A percentile compares a stretch with the other conserved stretches of the same genome.
These are phyloP conservation scores for Chlamydomonas eustigma DNA, from an alignment of 139 green algal species.

Conservation along the genomic window DNA sequence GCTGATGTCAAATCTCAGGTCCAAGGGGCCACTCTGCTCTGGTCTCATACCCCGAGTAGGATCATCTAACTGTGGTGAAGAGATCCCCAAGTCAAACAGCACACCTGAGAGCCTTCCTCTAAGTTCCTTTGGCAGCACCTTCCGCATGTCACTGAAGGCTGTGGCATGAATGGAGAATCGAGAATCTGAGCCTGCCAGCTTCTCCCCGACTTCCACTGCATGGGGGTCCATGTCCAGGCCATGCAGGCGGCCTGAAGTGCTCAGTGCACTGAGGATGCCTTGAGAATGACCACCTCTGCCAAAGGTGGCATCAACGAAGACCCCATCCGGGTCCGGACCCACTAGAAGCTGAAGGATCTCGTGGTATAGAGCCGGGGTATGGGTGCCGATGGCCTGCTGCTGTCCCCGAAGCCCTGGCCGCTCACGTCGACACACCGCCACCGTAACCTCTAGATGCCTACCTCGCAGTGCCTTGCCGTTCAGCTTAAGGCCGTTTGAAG, in stretches of 20 bases:
- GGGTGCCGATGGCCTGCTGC: not conserved
- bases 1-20: not conserved
- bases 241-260: not conserved
- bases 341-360: not conserved
- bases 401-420: not conserved
- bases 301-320: conserved; percentile 8
- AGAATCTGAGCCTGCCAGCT: not conserved
- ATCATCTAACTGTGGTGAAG: conserved; percentile 1
- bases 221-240: conserved; percentile 5
- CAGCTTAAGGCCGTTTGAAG: not conserved
- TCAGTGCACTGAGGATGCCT: not conserved
- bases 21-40: not conserved
- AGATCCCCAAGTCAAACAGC: conserved; percentile 9
- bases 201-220: not conserved
- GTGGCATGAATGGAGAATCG: not conserved
- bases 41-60: not conserved
- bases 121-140: not conserved
- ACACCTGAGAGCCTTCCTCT: not conserved
- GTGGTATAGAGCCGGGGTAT: not conserved
- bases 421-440: not conserved
- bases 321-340: not conserved
- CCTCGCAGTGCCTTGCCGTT: not conserved
- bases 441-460: not conserved
- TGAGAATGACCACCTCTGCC: not conserved
- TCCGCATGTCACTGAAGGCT: not conserved